Conservation (phyloP, 148 eudicot genomes). For the Oxyria digyna region DNA sequence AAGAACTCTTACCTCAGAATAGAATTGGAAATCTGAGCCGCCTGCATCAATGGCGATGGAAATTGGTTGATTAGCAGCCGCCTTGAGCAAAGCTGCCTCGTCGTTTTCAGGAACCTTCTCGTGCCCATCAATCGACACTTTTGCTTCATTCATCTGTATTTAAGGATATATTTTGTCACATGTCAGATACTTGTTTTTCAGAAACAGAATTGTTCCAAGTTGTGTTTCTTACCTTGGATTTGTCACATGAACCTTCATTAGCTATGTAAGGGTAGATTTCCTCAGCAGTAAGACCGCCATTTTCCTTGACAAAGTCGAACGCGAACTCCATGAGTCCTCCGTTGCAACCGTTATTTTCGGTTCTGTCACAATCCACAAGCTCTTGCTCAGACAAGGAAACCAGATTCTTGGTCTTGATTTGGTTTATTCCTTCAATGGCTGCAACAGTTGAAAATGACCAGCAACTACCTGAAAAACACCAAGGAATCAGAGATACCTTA, state of each 20-base stretch:
- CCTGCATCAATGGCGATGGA: slow-evolving; percentile 85
- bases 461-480: slow-evolving; percentile 57
- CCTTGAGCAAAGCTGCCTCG: slow-evolving; percentile 61
- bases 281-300: slow-evolving; percentile 67
- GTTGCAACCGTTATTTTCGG: slow-evolving; percentile 56
- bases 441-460: slow-evolving; percentile 94
- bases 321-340: slow-evolving; percentile 91
- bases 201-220: not conserved
- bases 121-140: slow-evolving; percentile 75
- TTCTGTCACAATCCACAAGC: slow-evolving; percentile 78
- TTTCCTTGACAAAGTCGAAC: slow-evolving; percentile 45
- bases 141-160: slow-evolving; percentile 39
- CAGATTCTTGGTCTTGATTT: slow-evolving; percentile 63
- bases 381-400: slow-evolving; percentile 83
- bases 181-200: not conserved
- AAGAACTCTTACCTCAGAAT: slow-evolving; percentile 42
- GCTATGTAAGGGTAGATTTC: slow-evolving; percentile 59
- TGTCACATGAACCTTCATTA: slow-evolving; percentile 41
- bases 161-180: no score
- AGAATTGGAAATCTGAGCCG: slow-evolving; percentile 63
- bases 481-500: no score
- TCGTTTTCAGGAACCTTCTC: slow-evolving; percentile 60
- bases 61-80: slow-evolving; percentile 74
- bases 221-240: slow-evolving; percentile 29
- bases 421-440: slow-evolving; percentile 81